Conservation (phyloP, 495 filamentous ascomycete species). For the Hypoxylon subgilvum region DNA sequence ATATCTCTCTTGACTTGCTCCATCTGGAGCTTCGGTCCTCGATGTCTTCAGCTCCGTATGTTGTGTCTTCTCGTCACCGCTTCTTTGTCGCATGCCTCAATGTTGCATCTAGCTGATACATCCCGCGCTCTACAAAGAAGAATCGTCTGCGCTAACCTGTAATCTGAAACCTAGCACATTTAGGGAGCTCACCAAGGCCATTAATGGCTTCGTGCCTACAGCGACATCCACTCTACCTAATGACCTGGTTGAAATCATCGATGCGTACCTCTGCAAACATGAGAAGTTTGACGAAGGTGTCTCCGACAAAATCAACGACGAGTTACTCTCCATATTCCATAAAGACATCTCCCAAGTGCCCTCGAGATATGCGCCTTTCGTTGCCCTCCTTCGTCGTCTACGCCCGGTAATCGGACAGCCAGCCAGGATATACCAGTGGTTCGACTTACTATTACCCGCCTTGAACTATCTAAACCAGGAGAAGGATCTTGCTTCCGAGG, state of each 20-base stretch:
- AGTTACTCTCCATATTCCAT: conserved; percentile 65
- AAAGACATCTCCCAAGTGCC: conserved; percentile 59
- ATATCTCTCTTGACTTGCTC: conserved; percentile 18
- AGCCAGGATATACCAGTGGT: conserved; percentile 66
- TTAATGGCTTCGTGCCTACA: conserved; percentile 59
- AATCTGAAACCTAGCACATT: conserved; percentile 50
- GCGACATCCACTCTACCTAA: conserved; percentile 66
- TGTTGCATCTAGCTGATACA: neutral
- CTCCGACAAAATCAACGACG: conserved; percentile 68
- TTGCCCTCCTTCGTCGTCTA: conserved; percentile 63
- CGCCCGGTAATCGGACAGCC: conserved; percentile 63
- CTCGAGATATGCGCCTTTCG: conserved; percentile 64
- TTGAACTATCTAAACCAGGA: conserved; percentile 63
- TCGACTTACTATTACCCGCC: conserved; percentile 66
- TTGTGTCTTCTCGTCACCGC: neutral
- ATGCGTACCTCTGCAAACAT: conserved; percentile 66
- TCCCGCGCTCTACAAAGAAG: conserved; percentile 1
- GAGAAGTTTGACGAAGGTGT: conserved; percentile 62
- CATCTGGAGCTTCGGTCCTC: conserved; percentile 24
- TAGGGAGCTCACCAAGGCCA: conserved; percentile 66
- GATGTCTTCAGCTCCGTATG: conserved; percentile 44
- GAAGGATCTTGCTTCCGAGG: conserved; percentile 63
- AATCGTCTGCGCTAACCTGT: conserved; percentile 14
- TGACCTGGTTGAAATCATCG: conserved; percentile 61
- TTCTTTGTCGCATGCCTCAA: conserved; percentile 1